Evolutionary conservation across 2,329 filamentous ascomycete genomes (phyloP), one percentile per base, ranked within the genome.

Genomic region (Fusarium buharicum): DNA sequence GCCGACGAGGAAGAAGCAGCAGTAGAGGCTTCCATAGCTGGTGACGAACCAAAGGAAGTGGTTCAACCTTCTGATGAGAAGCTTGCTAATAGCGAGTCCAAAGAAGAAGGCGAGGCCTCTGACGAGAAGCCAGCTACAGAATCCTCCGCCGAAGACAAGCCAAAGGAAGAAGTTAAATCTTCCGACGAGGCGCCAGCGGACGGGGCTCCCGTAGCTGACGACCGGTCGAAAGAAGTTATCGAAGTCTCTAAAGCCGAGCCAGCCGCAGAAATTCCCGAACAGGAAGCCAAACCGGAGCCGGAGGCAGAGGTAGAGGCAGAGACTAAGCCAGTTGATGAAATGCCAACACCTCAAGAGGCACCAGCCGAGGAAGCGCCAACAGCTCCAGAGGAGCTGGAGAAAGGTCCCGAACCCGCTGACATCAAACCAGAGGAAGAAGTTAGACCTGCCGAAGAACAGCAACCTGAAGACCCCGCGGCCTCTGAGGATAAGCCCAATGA

Each of bases 341-440:
- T 33, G 24, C 27, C 57, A 31, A 8, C 24, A 17, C 11, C 40
- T 28, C 40, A 54, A 34, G 48, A 43, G 43, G 46, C 47, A 48
- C n/a, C 18, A 13, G 38, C 16, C 4, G 55, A 46, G 33, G 57
- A 55, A 45, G 49, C 36, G 40, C 30, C 33, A 13, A 39, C 43
- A 44, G 31, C 41, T 43, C 44, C 41, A 33, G 53, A 61, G 10
- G 49, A 66, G 33, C 46, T 53, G 31, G 46, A 66, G 18, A 44
- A 59, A 45, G 47, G 40, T 30, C 33, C 56, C n/a, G 37, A 53
- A 50, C 38, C 41, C 28, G 51, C 62, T 64, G 62, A 66, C 56
- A 40, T 31, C 38, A 47, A 46, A 50, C 41, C 37, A 50, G 52
- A 38, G 46, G 46, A 63, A 39, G 61, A 62, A 55, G 49, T 50